Evolutionary conservation across 805 yeast genomes (phyloP).

Genomic region (Schwanniomyces occidentalis): DNA sequence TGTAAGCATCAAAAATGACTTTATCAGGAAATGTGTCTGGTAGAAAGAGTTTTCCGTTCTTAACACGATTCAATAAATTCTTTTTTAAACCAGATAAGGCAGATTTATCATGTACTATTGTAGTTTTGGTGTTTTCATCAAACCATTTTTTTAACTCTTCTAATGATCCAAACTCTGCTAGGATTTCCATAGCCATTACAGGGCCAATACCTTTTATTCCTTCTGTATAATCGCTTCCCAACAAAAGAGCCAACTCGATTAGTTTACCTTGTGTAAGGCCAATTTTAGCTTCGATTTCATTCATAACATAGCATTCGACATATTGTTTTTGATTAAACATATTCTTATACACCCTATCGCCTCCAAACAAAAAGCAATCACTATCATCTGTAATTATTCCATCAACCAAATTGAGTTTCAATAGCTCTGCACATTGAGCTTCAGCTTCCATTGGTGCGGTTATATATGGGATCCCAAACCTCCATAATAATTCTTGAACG

Average conservation of each 20-base stretch:
- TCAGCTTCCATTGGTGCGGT: conserved; percentile 99
- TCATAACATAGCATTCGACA: conserved; percentile 77
- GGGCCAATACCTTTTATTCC: conserved; percentile 95
- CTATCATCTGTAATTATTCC: conserved; percentile 97
- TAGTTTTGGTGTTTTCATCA: conserved; percentile 45
- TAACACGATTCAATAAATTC: conserved; percentile 57
- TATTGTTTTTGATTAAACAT: conserved; percentile 92
- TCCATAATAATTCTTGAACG: conserved; percentile 80
- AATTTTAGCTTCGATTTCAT: conserved; percentile 58
- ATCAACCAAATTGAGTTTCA: conserved; percentile 73
- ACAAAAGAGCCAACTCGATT: conserved; percentile 76
- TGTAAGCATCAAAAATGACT: conserved; percentile 71
- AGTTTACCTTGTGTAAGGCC: conserved; percentile 65
- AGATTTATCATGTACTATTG: conserved; percentile 36
- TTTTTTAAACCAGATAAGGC: conserved; percentile 52
- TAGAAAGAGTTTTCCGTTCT: conserved; percentile 52
- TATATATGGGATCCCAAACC: conserved; percentile 92
- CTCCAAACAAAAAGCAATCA: conserved; percentile 94
- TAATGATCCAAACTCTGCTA: conserved; percentile 74
- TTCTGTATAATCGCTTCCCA: conserved; percentile 95
- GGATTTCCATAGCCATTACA: conserved; percentile 83
- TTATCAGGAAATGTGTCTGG: conserved; percentile 70
- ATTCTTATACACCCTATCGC: conserved; percentile 78
- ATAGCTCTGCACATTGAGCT: conserved; percentile 91
- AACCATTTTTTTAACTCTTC: conserved; percentile 53